Base-by-base conservation (phyloP, 768 basidiomycete species). In the Lyophyllum decastes region DNA sequence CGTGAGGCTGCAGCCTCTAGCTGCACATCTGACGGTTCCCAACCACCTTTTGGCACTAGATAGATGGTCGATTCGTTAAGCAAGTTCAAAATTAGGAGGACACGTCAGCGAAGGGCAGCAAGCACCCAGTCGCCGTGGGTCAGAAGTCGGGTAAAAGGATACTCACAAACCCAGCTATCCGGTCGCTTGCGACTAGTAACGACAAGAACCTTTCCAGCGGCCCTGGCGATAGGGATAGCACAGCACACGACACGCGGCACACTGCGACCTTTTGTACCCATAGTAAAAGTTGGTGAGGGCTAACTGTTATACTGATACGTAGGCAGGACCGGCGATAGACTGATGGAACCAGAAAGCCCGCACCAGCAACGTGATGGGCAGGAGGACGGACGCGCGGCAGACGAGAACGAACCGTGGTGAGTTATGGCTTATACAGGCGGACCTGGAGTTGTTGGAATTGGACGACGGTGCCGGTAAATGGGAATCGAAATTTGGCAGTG, bases 31-130 rank as follows among this genome's bases (percentile, higher is more conserved):
- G 88, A 81, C 64, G 85, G 77, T 75, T 94, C 92, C 88, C 88
- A 94, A 70, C 92, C 92, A 72, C 92, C 92, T 80, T 94, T 94
- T n/a, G 92, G 92, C 68, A 94, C 92, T 94, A 69, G 51, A 53
- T 35, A 55, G 50, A 24, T 53, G 27, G 10, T 35, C 22, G 21
- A 33, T 27, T 21, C 57, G 54, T 64, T 54, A 62, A 64, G 55
- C 21, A 34, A 50, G 14, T 52, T 55, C 54, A 35, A 44, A 45
- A 45, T 46, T 5, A 17, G 30, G 30, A 54, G 38, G 54, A 64
- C 49, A 66, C 51, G 60, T 52, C 52, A 58, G 52, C 55, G 41
- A 44, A 26, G 26, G 24, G 27, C 44, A 43, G 30, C 26, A 34
- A 54, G 24, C 9, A 21, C n/a, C 40, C 5, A 24, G 62, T 51